Base-by-base conservation (phyloP, 106 monocot genomes). In the Dendrobium officinale region DNA sequence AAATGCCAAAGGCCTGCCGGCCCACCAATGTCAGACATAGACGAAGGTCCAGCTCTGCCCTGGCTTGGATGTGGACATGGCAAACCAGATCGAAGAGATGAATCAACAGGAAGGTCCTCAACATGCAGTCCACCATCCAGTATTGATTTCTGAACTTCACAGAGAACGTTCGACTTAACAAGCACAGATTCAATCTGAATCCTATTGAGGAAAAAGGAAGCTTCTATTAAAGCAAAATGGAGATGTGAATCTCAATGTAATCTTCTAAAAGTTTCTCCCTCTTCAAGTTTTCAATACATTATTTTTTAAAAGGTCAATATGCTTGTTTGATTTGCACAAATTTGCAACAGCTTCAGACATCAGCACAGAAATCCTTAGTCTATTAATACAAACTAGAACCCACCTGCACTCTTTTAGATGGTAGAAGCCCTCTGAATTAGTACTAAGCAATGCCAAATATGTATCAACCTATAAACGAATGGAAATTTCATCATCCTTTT, bases 321-420 rank as follows among this genome's bases (percentile, higher is more conserved):
- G 74, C 74, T 44, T 4, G 42, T 74, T 72, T 74, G 41, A 74
- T 18, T 74, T 73, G 7, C 17, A 13, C 19, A 40, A 42, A 16
- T 9, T 42, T 73, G 42, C 10, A 42, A 74, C 70, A 13, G 13
- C 33, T 31, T 70, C 73, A 13, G 15, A 0, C 42, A 74, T 42
- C 42, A 72, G 41, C 8, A 72, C 15, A 16, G 10, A 17, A 72
- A 72, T 72, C 41, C 72, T 72, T 43, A 20, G 67, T 48, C 42
- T 48, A 75, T 73, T 29, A 9, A 42, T 40, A 75, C 31, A 74
- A 70, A 77, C 59, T 5, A 58, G 58, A 10, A 33, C 66, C 75
- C n/a, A 98, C 98, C 95, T 89, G 86, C 95, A 98, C 42, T 98
- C 95, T 82, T 98, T 98, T 55, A 98, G 95, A 85, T 98, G 92